Base-by-base conservation (phyloP, 2,329 filamentous ascomycete genomes). In the Verticillium isaacii region DNA sequence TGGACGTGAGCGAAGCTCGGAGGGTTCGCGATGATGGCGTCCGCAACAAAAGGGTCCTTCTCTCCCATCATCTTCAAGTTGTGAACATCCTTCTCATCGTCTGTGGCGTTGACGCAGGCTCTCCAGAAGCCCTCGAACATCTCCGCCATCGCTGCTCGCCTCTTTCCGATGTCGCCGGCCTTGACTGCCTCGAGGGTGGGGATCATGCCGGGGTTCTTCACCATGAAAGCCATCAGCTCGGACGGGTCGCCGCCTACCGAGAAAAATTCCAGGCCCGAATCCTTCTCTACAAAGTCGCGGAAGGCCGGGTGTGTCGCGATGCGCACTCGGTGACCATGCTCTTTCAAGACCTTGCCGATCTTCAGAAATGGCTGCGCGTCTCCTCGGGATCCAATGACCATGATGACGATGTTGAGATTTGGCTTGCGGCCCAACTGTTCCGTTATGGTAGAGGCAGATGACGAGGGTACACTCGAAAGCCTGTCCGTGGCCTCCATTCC, bases 141-240 rank as follows among this genome's bases (percentile, higher is more conserved):
- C 64, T 90, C 88, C 2, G 85, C 89, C 89, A 94, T 93, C 57
- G 85, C 83, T 5, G 84, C 81, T 45, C 91, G 79, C 34, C 89
- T 79, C 29, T 82, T 80, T 0, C 87, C 85, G 62, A 94, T 88
- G 66, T 94, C 91, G 3, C 91, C 91, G 1, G 87, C 84, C 64
- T 85, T 88, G 61, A 94, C 84, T 0, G 89, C 89, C 64, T 91
- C 85, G 29, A 93, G 77, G 1, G 83, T 89, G 0, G 91, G 91
- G 2, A 95, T 89, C 73, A 94, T 80, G 4, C 90, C 90, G 0
- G 86, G 90, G 68, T 94, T 93, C 76, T 92, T 92, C 37, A 93
- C 90, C 91, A 95, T 94, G 72, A 93, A 94, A 0, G 89, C 88
- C 91, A 94, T 94, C 1, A 95, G 78, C 73, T 93, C 90, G 0